Evolutionary conservation across 179 eudicot genomes (phyloP).

Genomic region (Heliamphora pulchella): DNA sequence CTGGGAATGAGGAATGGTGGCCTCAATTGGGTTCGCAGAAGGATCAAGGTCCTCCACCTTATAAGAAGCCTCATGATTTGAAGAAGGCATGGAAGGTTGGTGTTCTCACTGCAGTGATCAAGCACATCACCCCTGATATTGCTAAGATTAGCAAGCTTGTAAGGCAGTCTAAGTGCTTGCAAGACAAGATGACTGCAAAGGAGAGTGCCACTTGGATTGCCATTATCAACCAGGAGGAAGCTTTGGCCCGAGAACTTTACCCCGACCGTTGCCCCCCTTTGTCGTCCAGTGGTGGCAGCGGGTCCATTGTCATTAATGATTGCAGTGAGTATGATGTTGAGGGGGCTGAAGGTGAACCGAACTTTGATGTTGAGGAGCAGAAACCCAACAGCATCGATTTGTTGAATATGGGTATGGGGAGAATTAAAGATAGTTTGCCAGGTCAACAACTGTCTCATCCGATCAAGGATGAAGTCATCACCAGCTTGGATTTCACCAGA

Average conservation of each 20-base stretch:
- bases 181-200: constrained; percentile 64
- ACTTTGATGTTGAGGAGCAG: constrained; percentile 35
- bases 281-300: constrained; percentile 33
- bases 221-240: constrained; percentile 50
- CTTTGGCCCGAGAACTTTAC: constrained; percentile 46
- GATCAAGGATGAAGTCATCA: constrained; percentile 35
- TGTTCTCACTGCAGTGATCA: constrained; percentile 58
- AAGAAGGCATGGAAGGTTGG: constrained; percentile 62
- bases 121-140: constrained; percentile 56
- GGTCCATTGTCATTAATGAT: constrained; percentile 34
- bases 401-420: constrained; percentile 28
- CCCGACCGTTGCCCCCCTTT: constrained; percentile 45
- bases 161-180: constrained; percentile 58
- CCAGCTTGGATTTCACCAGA: constrained; percentile 38
- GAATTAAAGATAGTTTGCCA: constrained; percentile 16
- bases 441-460: constrained; percentile 23
- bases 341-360: constrained; percentile 30
- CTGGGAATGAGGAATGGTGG: constrained; percentile 61
- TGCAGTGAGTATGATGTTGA: constrained; percentile 59
- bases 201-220: constrained; percentile 65
- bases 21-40: constrained; percentile 38
- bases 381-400: constrained; percentile 32
- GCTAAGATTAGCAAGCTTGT: constrained; percentile 56
- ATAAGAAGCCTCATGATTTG: constrained; percentile 65
- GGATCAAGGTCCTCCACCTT: constrained; percentile 50